These are phyloP conservation scores for Eragrostis nindensis DNA, from an alignment of 176 grass and related monocot species.

Conservation along the genomic window DNA sequence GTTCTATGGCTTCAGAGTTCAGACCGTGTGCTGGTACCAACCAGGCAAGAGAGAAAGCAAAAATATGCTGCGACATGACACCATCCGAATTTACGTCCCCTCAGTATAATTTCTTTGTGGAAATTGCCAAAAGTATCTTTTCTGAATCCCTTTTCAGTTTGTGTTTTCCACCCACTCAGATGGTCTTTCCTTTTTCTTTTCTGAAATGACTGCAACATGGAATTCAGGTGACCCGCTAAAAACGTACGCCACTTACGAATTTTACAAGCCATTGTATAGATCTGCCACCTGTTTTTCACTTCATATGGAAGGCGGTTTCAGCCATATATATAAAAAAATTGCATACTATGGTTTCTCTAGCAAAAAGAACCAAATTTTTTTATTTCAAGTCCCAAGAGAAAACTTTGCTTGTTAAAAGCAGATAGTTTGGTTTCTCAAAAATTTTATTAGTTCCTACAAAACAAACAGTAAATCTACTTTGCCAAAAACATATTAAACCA, in stretches of 20 bases:
- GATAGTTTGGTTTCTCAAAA: too few relatives aligned
- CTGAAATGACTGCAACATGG: slow-evolving; percentile 21
- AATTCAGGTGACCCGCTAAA: neutral
- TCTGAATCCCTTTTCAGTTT: neutral
- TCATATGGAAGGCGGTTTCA: neutral
- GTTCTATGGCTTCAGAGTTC: too few relatives aligned
- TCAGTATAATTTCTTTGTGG: slow-evolving; percentile 1
- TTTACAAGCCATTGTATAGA: neutral
- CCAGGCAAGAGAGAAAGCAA: neutral
- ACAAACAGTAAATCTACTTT: too few relatives aligned
- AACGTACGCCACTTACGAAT: neutral
- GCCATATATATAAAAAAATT: too few relatives aligned
- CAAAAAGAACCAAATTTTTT: too few relatives aligned
- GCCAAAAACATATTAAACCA: too few relatives aligned
- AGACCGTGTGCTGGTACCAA: neutral
- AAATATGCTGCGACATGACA: slow-evolving; percentile 3
- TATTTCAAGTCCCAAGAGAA: too few relatives aligned
- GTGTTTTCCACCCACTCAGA: neutral
- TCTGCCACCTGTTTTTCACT: too few relatives aligned
- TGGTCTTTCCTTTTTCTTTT: neutral
- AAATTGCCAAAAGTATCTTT: neutral
- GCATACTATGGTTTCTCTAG: too few relatives aligned
- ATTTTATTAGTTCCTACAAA: too few relatives aligned
- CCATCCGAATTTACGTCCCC: slow-evolving; percentile 17
- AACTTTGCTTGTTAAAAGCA: too few relatives aligned